Evolutionary conservation across 2,329 filamentous ascomycete species (phyloP).

Genomic region (Venturia effusa): DNA sequence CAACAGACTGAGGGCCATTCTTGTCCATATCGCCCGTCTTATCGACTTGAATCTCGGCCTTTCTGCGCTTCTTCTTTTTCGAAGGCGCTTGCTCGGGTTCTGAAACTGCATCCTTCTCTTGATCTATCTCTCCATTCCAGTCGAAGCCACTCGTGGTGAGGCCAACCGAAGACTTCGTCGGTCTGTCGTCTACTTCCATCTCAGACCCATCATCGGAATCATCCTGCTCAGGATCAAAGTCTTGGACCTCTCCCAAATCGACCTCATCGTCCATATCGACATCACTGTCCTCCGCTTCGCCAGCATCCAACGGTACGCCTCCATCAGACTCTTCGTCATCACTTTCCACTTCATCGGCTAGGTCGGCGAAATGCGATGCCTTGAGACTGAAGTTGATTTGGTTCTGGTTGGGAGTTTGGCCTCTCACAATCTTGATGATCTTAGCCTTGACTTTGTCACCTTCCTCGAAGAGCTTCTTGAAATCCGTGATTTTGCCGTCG

Average conservation of each 20-base stretch:
- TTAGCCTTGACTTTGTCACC: conserved; percentile 92
- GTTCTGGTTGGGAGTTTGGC: conserved; percentile 43
- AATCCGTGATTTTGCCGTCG: conserved; percentile 68
- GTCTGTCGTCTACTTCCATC: conserved; percentile 29
- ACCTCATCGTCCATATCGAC: conserved; percentile 33
- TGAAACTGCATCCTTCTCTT: conserved; percentile 42
- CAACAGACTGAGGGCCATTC: conserved; percentile 76
- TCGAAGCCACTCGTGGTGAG: conserved; percentile 72
- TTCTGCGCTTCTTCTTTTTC: conserved; percentile 67
- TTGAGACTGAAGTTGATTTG: conserved; percentile 86
- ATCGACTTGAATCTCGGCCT: conserved; percentile 71
- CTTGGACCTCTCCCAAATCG: conserved; percentile 36
- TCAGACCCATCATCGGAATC: conserved; percentile 34
- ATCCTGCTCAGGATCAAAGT: conserved; percentile 24
- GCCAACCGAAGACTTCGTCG: conserved; percentile 30
- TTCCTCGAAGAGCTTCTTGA: conserved; percentile 79
- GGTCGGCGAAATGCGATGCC: conserved; percentile 72
- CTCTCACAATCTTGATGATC: conserved; percentile 62
- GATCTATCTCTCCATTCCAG: conserved; percentile 60
- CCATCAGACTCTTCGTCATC: conserved; percentile 32
- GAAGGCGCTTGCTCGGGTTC: conserved; percentile 40
- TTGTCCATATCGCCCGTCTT: conserved; percentile 84
- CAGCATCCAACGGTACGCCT: conserved; percentile 36
- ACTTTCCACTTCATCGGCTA: conserved; percentile 38
- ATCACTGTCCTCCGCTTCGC: conserved; percentile 28